Conservation (phyloP, 805 yeast genomes). For the Pichia pseudocactophila region DNA sequence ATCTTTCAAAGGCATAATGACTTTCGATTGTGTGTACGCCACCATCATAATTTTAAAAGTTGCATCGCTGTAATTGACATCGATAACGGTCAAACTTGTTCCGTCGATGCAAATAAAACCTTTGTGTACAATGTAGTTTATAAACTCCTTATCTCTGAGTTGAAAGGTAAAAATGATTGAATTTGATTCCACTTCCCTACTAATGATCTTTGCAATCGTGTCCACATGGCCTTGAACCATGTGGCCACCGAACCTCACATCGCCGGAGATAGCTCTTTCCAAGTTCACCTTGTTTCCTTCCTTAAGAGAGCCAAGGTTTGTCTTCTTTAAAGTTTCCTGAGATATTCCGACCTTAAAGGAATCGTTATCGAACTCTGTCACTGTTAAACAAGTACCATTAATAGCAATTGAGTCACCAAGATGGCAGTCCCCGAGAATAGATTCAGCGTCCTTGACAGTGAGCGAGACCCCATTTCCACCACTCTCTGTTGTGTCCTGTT, state of each 20-base stretch:
- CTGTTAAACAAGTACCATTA: constrained; percentile 88
- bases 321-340: constrained; percentile 81
- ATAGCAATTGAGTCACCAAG: constrained; percentile 91
- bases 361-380: constrained; percentile 58
- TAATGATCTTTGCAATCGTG: constrained; percentile 63
- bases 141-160: constrained; percentile 52
- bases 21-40: constrained; percentile 79
- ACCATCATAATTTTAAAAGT: constrained; percentile 85
- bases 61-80: constrained; percentile 49
- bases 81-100: constrained; percentile 79
- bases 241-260: constrained; percentile 91
- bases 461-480: constrained; percentile 75
- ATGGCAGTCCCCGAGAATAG: constrained; percentile 70
- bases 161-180: constrained; percentile 69
- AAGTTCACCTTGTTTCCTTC: constrained; percentile 64
- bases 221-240: constrained; percentile 98
- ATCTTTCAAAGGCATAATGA: constrained; percentile 57
- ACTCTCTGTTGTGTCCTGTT: constrained; percentile 38
- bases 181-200: constrained; percentile 54
- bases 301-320: constrained; percentile 59
- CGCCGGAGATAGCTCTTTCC: constrained; percentile 80
- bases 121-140: constrained; percentile 80
- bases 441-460: constrained; percentile 50
- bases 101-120: constrained; percentile 95
- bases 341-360: constrained; percentile 85